These are phyloP conservation scores for Lophiostoma macrostomum DNA, from an alignment of 495 filamentous ascomycete species.

Conservation along the genomic window DNA sequence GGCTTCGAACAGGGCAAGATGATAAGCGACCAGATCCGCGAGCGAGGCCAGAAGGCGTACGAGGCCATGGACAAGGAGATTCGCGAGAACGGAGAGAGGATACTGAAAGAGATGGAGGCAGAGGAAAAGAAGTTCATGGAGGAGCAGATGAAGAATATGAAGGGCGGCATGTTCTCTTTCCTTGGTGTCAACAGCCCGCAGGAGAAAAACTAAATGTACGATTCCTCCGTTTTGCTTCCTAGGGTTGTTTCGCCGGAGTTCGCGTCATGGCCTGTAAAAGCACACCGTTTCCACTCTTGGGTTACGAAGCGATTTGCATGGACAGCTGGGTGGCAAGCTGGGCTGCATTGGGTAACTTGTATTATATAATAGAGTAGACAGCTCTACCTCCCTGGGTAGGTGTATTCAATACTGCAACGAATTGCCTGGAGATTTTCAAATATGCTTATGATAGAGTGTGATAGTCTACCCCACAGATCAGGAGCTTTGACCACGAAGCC, in stretches of 20 bases:
- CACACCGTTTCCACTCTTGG: conserved; percentile 18
- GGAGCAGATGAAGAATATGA: conserved; percentile 87
- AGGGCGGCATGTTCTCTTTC: conserved; percentile 55
- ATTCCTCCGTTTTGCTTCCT: no score
- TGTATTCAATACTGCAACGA: no score
- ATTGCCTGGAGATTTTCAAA: no score
- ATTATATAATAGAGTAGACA: background rate
- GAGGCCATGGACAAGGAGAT: conserved; percentile 85
- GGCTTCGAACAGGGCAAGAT: conserved; percentile 88
- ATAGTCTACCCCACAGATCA: no score
- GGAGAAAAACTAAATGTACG: conserved; percentile 2
- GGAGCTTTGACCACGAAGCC: no score
- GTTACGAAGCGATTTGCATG: conserved; percentile 7
- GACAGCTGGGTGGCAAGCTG: background rate
- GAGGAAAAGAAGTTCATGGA: conserved; percentile 81
- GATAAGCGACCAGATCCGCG: conserved; percentile 86
- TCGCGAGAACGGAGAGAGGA: conserved; percentile 85
- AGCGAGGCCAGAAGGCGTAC: conserved; percentile 86
- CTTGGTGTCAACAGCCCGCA: background rate
- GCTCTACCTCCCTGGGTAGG: background rate
- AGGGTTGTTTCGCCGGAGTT: background rate
- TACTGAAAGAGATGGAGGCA: conserved; percentile 86
- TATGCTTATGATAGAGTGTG: no score
- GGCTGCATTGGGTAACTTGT: background rate
- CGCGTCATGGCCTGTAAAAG: conserved; percentile 11